Conservation (phyloP, 139 green algal genomes). For the Auxenochlorella protothecoides region DNA sequence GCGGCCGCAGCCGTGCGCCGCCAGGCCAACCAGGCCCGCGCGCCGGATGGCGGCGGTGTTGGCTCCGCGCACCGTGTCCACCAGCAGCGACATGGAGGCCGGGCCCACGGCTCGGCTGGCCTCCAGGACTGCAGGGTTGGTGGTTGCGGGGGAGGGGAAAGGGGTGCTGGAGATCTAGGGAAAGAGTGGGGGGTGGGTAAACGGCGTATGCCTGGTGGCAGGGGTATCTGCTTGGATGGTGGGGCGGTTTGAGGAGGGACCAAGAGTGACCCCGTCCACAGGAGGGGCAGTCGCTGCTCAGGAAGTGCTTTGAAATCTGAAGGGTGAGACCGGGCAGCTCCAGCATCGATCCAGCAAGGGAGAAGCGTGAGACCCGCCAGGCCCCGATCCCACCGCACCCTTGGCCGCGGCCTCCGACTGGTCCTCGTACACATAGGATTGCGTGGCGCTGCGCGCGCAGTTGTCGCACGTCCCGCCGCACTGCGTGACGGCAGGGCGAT, state of each 20-base stretch:
- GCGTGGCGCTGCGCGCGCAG: slow-evolving; percentile 29
- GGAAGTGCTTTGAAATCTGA: too few species aligned
- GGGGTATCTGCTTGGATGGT: too few species aligned
- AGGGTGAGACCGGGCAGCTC: too few species aligned
- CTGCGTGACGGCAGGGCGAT: neutral
- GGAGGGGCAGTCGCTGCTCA: too few species aligned
- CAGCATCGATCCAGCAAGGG: too few species aligned
- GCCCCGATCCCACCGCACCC: slow-evolving; percentile 5
- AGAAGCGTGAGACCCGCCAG: too few species aligned
- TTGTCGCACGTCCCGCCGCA: slow-evolving; percentile 70
- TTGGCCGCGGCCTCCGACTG: slow-evolving; percentile 30
- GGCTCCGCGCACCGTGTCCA: slow-evolving; percentile 33
- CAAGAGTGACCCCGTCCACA: too few species aligned
- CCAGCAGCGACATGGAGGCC: slow-evolving; percentile 15
- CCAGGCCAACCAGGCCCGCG: slow-evolving; percentile 20
- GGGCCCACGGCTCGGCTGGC: slow-evolving; percentile 7
- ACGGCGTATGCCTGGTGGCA: too few species aligned
- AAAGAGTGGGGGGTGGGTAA: too few species aligned
- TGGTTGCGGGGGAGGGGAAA: neutral
- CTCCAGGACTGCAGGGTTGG: slow-evolving; percentile 7
- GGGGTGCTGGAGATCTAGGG: too few species aligned
- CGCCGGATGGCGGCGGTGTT: slow-evolving; percentile 25
- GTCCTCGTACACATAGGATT: slow-evolving; percentile 29
- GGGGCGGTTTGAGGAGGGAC: too few species aligned
- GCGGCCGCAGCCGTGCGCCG: slow-evolving; percentile 23